Base-by-base conservation (phyloP, 257 asterid species). In the Mentha longifolia region DNA sequence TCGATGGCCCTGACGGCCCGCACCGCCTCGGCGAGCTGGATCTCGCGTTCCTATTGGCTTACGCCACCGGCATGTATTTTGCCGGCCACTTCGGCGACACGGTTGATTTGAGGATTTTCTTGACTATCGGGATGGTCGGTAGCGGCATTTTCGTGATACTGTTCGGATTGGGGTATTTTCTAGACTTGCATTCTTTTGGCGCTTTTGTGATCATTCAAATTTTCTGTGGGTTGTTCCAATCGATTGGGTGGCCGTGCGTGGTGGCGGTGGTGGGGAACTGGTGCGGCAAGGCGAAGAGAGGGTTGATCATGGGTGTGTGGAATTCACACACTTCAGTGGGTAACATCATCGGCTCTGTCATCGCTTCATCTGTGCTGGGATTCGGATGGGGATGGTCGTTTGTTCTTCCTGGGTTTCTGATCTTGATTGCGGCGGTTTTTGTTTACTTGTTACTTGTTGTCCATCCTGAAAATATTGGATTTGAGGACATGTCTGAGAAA, bases 371-470 rank as follows among this genome's bases (percentile, higher is more conserved):
- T 19, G 88, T 82, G 60, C 74, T 95, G 82, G 88, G 89, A 5
- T 85, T 73, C 10, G 99, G 99, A 12, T 95, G 99, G 98, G 99
- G 99, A 13, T 94, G 99, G 99, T 87, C 97, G 15, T 94, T 94
- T 71, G 75, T 94, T 25, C 75, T 91, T 58, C 99, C 99, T 4
- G 97, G 98, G 30, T 50, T 79, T 35, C 82, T 85, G 65, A 74
- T 91, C 43, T 49, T 91, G 74, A 2, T 86, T 28, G 73, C 76
- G 49, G 89, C 96, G 3, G 76, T 59, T 49, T 62, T 83, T 15
- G 62, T 91, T 25, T 88, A 77, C 81, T 71, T 84, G 52, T 94
- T 94, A 76, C 96, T 94, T 65, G 86, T 85, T 50, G 96, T 81
- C 69, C 85, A 82, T 69, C 97, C 97, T 22, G 93, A 78, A 35